A percentile compares a stretch with the other conserved stretches of the same genome.
phyloP scores from a whole-genome alignment of 345 rosid species.

The Aethionema arabicum region DNA sequence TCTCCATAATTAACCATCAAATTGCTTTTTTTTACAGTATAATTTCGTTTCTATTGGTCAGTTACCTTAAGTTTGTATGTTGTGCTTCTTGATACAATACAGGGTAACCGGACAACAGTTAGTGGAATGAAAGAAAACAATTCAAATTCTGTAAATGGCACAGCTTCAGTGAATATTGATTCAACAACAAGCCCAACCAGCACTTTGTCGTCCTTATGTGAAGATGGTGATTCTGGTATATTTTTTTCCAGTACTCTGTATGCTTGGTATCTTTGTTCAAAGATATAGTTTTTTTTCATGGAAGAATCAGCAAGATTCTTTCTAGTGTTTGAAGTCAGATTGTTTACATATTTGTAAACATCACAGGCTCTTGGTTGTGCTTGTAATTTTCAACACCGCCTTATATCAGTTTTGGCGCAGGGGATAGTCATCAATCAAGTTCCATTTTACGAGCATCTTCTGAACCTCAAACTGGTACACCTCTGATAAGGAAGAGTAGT shows the following conservation, averaged over 20 bases:
- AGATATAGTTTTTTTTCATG: constrained; percentile 10
- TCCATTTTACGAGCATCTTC: constrained; percentile 39
- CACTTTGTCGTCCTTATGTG: constrained; percentile 64
- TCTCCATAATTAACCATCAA: constrained; percentile 3
- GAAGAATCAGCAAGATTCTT: constrained; percentile 10
- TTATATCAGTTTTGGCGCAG: constrained; percentile 46
- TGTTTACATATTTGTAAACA: constrained; percentile 21
- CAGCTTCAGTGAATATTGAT: constrained; percentile 62
- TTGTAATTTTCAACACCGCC: constrained; percentile 18
- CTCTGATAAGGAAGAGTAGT: constrained; percentile 34
- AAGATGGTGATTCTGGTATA: constrained; percentile 91
- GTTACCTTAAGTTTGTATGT: constrained; percentile 8
- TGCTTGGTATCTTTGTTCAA: constrained; percentile 3
- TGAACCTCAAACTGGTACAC: constrained; percentile 44
- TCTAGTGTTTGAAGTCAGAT: constrained; percentile 9
- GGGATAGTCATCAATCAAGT: constrained; percentile 62
- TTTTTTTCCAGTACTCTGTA: constrained; percentile 15
- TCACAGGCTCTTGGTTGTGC: constrained; percentile 26
- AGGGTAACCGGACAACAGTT: constrained; percentile 63
- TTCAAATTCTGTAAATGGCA: constrained; percentile 44
- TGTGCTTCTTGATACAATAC: constrained; percentile 15
- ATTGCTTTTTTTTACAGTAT: constrained; percentile 12
- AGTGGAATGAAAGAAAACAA: constrained; percentile 51
- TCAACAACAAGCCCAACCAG: constrained; percentile 75
- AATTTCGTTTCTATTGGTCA: constrained; percentile 2